Evolutionary conservation across 2,329 filamentous ascomycete genomes (phyloP).

Genomic region (Akanthomyces uredinophilus): DNA sequence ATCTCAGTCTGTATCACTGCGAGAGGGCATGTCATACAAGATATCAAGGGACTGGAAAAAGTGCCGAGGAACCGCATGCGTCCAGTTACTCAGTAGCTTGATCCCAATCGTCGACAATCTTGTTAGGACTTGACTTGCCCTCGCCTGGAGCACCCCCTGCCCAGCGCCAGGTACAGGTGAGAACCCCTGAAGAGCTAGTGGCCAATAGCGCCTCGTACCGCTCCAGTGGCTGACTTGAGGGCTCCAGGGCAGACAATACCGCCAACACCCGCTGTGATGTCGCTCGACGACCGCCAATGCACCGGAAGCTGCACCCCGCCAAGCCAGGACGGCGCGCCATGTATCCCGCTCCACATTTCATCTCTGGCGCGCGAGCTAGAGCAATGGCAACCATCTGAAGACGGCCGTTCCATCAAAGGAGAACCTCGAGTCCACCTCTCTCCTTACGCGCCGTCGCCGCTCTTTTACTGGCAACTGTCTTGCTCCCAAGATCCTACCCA

Average conservation of each 20-base stretch:
- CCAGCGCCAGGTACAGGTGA: not conserved
- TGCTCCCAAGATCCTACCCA: not conserved
- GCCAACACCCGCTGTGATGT: not conserved
- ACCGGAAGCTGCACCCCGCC: not conserved
- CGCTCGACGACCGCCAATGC: not conserved
- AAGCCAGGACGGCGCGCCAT: not conserved
- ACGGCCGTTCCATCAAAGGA: not conserved
- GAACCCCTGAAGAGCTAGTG: not conserved
- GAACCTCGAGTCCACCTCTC: not conserved
- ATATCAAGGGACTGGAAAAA: not conserved
- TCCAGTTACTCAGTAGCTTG: too few relatives aligned
- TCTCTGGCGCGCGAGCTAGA: not conserved
- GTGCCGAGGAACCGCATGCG: not conserved
- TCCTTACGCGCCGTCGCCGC: not conserved
- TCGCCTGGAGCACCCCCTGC: not conserved
- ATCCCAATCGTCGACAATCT: not conserved
- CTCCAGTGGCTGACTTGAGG: not conserved
- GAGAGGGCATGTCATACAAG: not conserved
- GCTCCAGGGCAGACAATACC: not conserved
- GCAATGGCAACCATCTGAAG: not conserved
- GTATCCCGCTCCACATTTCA: constrained; percentile 8
- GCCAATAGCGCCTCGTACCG: not conserved
- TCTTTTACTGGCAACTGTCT: not conserved
- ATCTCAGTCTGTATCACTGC: not conserved
- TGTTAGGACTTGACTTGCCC: not conserved